Evolutionary conservation across 768 basidiomycete genomes (phyloP).

Genomic region (Suillus tomentosus): DNA sequence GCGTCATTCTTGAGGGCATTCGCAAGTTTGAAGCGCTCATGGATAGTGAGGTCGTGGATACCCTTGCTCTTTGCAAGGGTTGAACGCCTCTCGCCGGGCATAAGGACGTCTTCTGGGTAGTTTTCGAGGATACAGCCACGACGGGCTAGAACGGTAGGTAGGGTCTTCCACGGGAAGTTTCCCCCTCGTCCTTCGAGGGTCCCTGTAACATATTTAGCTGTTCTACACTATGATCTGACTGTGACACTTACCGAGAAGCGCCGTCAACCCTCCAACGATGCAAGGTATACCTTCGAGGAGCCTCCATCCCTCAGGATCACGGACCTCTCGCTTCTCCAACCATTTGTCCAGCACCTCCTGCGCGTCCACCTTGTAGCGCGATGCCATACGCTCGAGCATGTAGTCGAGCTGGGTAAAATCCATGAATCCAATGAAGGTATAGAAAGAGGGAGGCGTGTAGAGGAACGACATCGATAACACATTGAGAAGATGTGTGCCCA

Average conservation of each 20-base stretch:
- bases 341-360: neutral
- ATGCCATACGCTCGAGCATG: neutral
- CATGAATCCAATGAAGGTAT: neutral
- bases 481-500: neutral
- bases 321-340: neutral
- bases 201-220: neutral
- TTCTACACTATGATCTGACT: neutral
- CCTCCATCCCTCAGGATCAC: neutral
- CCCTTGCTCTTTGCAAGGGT: constrained; percentile 6
- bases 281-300: neutral
- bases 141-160: neutral
- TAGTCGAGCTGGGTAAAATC: neutral
- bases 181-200: neutral
- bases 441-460: neutral
- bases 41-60: neutral
- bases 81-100: neutral
- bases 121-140: constrained; percentile 1
- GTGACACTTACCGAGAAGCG: neutral
- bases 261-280: neutral
- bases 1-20: neutral
- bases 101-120: neutral
- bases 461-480: neutral
- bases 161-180: constrained; percentile 5
- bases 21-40: neutral
- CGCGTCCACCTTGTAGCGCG: neutral